Base-by-base conservation (phyloP, 1,139 yeast species). In the Debaryomyces subglobosus region DNA sequence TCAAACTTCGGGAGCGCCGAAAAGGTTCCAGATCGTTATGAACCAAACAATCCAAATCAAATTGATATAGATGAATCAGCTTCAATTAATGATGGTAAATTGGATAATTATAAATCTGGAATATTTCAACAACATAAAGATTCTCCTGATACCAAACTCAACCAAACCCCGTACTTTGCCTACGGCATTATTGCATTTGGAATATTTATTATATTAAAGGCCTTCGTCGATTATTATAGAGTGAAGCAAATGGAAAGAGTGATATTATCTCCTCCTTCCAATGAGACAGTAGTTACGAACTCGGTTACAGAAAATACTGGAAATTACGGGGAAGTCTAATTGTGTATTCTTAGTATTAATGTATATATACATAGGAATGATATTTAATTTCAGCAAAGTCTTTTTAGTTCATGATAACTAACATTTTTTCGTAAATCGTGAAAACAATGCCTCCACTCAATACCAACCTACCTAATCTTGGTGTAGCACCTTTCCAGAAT, bases 401-500 rank as follows among this genome's bases (percentile, higher is more conserved):
- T 21, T 21, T 21, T 43, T 55, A 62, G 24, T 55, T 59, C 63
- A 89, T 64, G 13, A 88, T 55, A 24, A 79, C 81, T 68, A 92
- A 74, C 74, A 92, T 87, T 71, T 90, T 89, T 65, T 92, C 98
- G 67, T 92, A 92, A 49, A 92, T 88, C 30, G 97, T 92, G 69
- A 92, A 92, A 13, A 92, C 97, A 56, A 92, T 92, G 57, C 98
- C 98, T 49, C 98, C 98, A 71, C 96, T 87, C 62, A 94, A 78
- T 39, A 92, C 84, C 63, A 94, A 78, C 59, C 99, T 81, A 3
- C 98, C 99, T 55, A 94, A 74, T 63, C 99, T 79, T 45, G 99
- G 99, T 1, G 98, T 92, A 37, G 98, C 97, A 51, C 99, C 99
- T 70, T 89, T 89, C 99, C 99, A 94, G 72, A 91, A 90, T 4